phyloP scores from a whole-genome alignment of 2,329 filamentous ascomycete species.

The Cordyceps sp. region DNA sequence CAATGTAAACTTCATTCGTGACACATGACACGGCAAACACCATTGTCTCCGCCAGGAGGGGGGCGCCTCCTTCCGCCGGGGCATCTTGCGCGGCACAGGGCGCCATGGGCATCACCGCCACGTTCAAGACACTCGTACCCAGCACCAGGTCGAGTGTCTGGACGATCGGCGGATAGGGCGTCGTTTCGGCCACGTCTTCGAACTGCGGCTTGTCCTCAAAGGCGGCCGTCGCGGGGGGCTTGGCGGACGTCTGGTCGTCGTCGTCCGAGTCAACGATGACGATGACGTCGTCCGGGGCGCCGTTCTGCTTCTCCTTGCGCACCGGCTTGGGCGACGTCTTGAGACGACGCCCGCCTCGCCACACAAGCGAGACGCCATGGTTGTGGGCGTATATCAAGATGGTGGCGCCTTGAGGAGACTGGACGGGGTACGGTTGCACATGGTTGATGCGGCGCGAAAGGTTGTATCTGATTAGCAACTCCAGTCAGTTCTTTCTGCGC shows the following conservation, averaged over 20 bases:
- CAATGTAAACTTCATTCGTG: constrained; percentile 36
- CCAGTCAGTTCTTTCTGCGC: constrained; percentile 2
- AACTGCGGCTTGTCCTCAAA: constrained; percentile 41
- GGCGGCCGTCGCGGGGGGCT: constrained; percentile 13
- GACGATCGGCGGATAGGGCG: constrained; percentile 34
- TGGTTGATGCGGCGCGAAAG: constrained; percentile 40
- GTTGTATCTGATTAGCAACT: constrained; percentile 32
- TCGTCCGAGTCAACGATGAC: constrained; percentile 51
- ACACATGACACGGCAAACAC: constrained; percentile 44
- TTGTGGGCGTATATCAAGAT: constrained; percentile 48
- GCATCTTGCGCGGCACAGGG: constrained; percentile 29
- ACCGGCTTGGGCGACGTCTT: constrained; percentile 25
- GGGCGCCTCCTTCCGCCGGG: constrained; percentile 25
- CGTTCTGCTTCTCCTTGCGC: constrained; percentile 31
- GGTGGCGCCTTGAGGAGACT: constrained; percentile 45
- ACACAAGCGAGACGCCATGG: constrained; percentile 42
- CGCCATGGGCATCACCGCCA: constrained; percentile 37
- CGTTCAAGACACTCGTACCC: constrained; percentile 35
- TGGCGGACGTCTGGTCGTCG: constrained; percentile 29
- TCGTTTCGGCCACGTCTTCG: constrained; percentile 32
- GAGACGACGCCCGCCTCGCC: constrained; percentile 46
- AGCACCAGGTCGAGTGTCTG: constrained; percentile 46
- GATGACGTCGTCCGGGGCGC: constrained; percentile 31
- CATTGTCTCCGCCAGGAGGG: constrained; percentile 37
- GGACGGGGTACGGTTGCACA: constrained; percentile 43